Evolutionary conservation across 768 basidiomycete species (phyloP).

Genomic region (Phylloporus sp.): DNA sequence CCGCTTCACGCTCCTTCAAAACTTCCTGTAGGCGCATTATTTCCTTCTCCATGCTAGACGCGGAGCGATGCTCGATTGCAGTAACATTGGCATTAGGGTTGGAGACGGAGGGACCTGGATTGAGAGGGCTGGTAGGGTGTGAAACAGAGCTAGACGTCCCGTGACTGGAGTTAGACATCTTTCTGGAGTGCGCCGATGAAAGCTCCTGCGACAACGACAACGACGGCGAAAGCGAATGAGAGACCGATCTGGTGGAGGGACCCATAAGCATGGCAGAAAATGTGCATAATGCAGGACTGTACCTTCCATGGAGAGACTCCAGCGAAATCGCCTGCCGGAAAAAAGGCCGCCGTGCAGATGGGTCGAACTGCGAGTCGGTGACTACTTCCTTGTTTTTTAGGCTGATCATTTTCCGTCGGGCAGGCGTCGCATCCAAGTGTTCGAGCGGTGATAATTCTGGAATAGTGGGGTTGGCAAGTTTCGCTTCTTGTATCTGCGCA

Average conservation of each 20-base stretch:
- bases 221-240: slow-evolving; percentile 91
- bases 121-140: slow-evolving; percentile 54
- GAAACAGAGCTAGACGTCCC: slow-evolving; percentile 64
- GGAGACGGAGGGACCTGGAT: slow-evolving; percentile 54
- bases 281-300: slow-evolving; percentile 18
- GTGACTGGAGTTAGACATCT: slow-evolving; percentile 72
- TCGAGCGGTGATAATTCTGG: slow-evolving; percentile 39
- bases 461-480: slow-evolving; percentile 49
- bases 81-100: slow-evolving; percentile 26
- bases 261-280: slow-evolving; percentile 4
- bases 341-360: slow-evolving; percentile 65
- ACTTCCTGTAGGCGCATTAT: slow-evolving; percentile 94
- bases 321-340: slow-evolving; percentile 84
- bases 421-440: slow-evolving; percentile 41
- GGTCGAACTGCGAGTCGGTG: slow-evolving; percentile 45
- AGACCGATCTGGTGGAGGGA: slow-evolving; percentile 62
- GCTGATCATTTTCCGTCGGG: slow-evolving; percentile 51
- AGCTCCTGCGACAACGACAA: slow-evolving; percentile 97
- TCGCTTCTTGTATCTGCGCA: slow-evolving; percentile 84
- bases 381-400: slow-evolving; percentile 44
- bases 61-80: slow-evolving; percentile 61
- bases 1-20: slow-evolving; percentile 85
- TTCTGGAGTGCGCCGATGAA: slow-evolving; percentile 82
- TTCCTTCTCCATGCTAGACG: slow-evolving; percentile 84
- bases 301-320: slow-evolving; percentile 88